phyloP scores from a whole-genome alignment of 305 asterid genomes.

The Fraxinus sp. region DNA sequence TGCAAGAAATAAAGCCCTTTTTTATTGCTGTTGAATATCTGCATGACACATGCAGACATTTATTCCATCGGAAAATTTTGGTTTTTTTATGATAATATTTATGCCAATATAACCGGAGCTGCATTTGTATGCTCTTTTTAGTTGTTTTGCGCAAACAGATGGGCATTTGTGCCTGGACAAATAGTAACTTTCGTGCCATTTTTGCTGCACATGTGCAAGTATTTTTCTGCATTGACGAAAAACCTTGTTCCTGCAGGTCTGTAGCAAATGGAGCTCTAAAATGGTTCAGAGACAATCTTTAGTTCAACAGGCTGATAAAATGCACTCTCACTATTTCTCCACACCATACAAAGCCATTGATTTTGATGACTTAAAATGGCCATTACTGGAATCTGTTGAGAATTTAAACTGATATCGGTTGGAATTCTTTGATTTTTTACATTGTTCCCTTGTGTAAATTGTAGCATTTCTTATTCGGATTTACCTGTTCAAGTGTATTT shows the following conservation, averaged over 20 bases:
- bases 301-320: slow-evolving; percentile 21
- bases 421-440: slow-evolving; percentile 34
- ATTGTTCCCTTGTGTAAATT: slow-evolving; percentile 30
- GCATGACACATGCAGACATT: not conserved
- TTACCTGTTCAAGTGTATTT: slow-evolving; percentile 21
- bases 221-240: not conserved
- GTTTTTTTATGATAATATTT: not conserved
- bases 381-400: slow-evolving; percentile 19
- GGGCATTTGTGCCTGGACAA: not conserved
- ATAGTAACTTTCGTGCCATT: not conserved
- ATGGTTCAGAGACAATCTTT: slow-evolving; percentile 86
- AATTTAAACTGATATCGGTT: slow-evolving; percentile 23
- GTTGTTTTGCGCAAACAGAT: not conserved
- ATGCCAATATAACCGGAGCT: not conserved
- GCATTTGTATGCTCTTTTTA: not conserved
- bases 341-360: slow-evolving; percentile 7
- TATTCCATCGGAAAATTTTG: not conserved
- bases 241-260: slow-evolving; percentile 52
- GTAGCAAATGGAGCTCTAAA: slow-evolving; percentile 73
- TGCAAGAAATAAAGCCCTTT: not conserved
- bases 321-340: not conserved
- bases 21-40: not conserved
- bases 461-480: slow-evolving; percentile 35
- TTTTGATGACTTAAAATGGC: slow-evolving; percentile 10
- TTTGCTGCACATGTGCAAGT: not conserved